Percentiles rank a stretch among this genome's conserved stretches.
Conservation (phyloP, 768 basidiomycete genomes). For the Gautieria morchelliformis region DNA sequence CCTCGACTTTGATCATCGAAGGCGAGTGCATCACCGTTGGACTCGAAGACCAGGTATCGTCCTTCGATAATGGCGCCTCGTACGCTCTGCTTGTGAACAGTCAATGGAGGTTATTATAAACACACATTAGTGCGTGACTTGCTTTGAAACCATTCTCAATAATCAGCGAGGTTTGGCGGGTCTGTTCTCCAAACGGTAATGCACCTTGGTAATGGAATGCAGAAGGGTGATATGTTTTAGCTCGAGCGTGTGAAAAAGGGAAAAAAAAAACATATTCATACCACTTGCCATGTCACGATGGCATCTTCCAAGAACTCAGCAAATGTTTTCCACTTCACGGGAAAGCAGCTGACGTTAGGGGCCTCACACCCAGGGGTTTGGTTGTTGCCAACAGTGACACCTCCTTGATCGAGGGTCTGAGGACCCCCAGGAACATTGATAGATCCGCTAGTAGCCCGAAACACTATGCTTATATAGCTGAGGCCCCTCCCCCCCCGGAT, state of each 20-base stretch:
- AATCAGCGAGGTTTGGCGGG: no score
- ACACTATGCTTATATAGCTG: no score
- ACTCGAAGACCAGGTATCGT: slow-evolving; percentile 11
- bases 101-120: not conserved
- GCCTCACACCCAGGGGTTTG: slow-evolving; percentile 7
- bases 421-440: slow-evolving; percentile 12
- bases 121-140: not conserved
- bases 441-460: slow-evolving; percentile 8
- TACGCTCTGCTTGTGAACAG: not conserved
- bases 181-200: no score
- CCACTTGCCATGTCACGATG: slow-evolving; percentile 6
- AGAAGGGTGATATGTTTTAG: not conserved
- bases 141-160: slow-evolving; percentile 12
- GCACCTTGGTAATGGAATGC: slow-evolving; percentile 7
- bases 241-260: not conserved
- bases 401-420: slow-evolving; percentile 4
- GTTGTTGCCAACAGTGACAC: no score
- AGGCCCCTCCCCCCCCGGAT: no score
- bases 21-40: slow-evolving; percentile 6
- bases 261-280: not conserved
- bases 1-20: not conserved
- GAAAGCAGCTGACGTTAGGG: no score
- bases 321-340: slow-evolving; percentile 9
- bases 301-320: slow-evolving; percentile 4
- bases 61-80: slow-evolving; percentile 12